These are phyloP conservation scores for Cairneyella variabilis DNA, from an alignment of 495 filamentous ascomycete genomes.

Conservation along the genomic window DNA sequence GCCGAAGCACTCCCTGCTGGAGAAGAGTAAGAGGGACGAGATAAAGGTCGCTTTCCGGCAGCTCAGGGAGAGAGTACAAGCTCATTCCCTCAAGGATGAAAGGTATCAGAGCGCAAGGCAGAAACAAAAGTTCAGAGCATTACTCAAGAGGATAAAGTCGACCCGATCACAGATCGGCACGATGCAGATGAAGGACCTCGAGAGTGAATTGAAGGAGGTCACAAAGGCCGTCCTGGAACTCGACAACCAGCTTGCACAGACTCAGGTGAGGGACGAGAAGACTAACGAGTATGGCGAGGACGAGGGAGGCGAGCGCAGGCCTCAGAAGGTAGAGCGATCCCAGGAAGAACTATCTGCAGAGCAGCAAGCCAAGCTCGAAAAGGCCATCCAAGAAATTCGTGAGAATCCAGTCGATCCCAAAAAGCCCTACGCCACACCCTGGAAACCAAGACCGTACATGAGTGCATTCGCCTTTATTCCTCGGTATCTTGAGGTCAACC, in stretches of 20 bases:
- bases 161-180: neutral
- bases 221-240: conserved; percentile 31
- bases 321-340: no score
- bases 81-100: neutral
- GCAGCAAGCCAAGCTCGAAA: conserved; percentile 33
- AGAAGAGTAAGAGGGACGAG: no score
- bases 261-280: no score
- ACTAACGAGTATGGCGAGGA: no score
- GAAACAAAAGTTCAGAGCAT: conserved; percentile 59
- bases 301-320: no score
- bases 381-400: conserved; percentile 54
- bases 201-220: neutral
- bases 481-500: conserved; percentile 94
- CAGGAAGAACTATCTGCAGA: conserved; percentile 26
- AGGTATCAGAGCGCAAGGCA: conserved; percentile 56
- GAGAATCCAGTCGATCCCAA: conserved; percentile 71
- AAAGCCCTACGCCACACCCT: conserved; percentile 89
- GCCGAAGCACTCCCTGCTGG: no score
- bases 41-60: no score
- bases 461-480: conserved; percentile 91
- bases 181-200: neutral
- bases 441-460: conserved; percentile 86
- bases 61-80: conserved; percentile 17
- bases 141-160: conserved; percentile 36
- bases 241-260: neutral